Percentiles rank a stretch among this genome's conserved stretches.
Conservation (phyloP, 108 stramenopile genomes). For the Parietichytrium sp. region DNA sequence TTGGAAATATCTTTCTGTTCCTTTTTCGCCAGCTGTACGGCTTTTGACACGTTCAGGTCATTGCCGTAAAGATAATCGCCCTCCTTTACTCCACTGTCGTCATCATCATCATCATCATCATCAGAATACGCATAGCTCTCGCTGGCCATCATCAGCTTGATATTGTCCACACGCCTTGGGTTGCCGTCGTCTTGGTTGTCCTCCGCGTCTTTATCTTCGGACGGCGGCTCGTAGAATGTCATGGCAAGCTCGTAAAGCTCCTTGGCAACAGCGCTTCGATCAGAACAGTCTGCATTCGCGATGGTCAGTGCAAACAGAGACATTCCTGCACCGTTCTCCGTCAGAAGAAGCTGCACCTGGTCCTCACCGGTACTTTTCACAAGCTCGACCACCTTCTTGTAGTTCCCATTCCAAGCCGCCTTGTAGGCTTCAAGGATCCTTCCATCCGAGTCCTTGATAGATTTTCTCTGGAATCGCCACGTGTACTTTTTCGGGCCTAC, state of each 20-base stretch:
- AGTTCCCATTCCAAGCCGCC: too few relatives aligned
- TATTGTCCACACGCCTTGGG: slow-evolving; percentile 2
- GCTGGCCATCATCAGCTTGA: not conserved
- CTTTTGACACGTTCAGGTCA: too few relatives aligned
- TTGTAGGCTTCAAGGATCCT: too few relatives aligned
- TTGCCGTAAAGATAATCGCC: not conserved
- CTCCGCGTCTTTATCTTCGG: not conserved
- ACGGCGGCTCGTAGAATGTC: too few relatives aligned
- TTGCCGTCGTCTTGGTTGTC: not conserved
- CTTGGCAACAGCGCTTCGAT: too few relatives aligned
- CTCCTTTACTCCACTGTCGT: not conserved
- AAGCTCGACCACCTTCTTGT: not conserved
- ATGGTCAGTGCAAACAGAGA: not conserved
- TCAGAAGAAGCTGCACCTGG: not conserved
- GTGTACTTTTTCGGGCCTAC: too few relatives aligned
- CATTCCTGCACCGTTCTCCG: not conserved
- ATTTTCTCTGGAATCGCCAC: too few relatives aligned
- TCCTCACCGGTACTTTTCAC: not conserved
- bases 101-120: not conserved
- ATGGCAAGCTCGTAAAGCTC: too few relatives aligned
- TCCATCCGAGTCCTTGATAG: too few relatives aligned
- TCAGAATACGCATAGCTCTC: not conserved
- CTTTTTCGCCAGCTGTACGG: not conserved
- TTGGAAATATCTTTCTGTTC: not conserved
- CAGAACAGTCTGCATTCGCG: not conserved